Evolutionary conservation across 805 yeast genomes (phyloP), one percentile per base, ranked within the genome.

Genomic region (Candida maesae): DNA sequence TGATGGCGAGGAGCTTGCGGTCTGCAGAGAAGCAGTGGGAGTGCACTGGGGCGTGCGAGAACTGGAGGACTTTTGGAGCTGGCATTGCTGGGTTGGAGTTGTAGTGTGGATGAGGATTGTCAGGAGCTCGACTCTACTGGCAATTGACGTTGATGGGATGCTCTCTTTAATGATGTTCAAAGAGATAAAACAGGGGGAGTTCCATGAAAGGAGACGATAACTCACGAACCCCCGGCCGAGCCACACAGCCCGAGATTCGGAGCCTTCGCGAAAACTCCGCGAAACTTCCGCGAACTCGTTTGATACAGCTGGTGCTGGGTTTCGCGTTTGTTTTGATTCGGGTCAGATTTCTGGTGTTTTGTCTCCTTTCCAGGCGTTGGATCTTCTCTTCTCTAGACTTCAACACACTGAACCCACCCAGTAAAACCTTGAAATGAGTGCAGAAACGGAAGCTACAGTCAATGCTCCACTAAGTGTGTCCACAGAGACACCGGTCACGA

Each of bases 11-110:
- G 25, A 70, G 55, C 38, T 71, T 59, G 42, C 67, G 67, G 63
- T 87, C 95, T 17, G 74, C 71, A 20, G 89, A 81, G 65, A 87
- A 90, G 44, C 89, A 81, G 64, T 91, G 98, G 60, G 93, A 96
- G 57, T 90, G 86, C 56, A 90, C 86, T 48, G 96, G 91, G 42
- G 74, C 75, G 62, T 81, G 85, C 50, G 95, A 89, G 57, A 91
- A 77, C 58, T 76, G 81, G 60, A 76, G 81, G 9, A 65, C 63
- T 33, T 51, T 44, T 7, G 59, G 50, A n/a, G 38, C 6, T 13
- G 51, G 39, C 55, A 51, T 51, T 31, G n/a, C n/a, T n/a, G n/a
- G n/a, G n/a, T n/a, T n/a, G n/a, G n/a, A n/a, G n/a, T n/a, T n/a
- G 13, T 17, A n/a, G 17, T 5, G 7, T 21, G 26, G 23, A 19